phyloP scores from a whole-genome alignment of 495 filamentous ascomycete genomes.

The Aspergillus steynii region DNA sequence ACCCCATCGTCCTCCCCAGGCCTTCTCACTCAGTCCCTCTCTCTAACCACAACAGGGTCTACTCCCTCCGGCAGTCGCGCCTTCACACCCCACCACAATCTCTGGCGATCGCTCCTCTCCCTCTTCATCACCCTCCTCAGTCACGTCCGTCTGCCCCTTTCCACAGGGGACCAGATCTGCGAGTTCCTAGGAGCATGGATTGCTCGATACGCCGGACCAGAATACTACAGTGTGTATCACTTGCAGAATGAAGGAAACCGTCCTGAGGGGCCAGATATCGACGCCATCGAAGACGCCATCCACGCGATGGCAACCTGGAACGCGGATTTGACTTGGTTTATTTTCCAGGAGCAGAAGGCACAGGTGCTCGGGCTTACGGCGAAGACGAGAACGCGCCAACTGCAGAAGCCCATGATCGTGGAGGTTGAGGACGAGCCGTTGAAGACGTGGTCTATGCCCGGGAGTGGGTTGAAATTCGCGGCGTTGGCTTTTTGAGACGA shows the following conservation, averaged over 20 bases:
- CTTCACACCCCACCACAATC: constrained; percentile 42
- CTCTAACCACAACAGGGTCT: constrained; percentile 19
- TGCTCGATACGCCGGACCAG: constrained; percentile 35
- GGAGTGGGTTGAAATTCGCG: constrained; percentile 29
- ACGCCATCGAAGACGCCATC: constrained; percentile 34
- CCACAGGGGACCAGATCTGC: constrained; percentile 41
- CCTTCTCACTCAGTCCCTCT: constrained; percentile 23
- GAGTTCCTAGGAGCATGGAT: constrained; percentile 43
- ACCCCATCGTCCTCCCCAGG: background rate
- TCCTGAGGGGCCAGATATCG: constrained; percentile 15
- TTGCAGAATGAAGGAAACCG: background rate
- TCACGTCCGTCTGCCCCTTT: constrained; percentile 39
- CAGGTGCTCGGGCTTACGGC: constrained; percentile 2
- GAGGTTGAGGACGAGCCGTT: constrained; percentile 13
- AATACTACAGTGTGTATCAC: constrained; percentile 30
- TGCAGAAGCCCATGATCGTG: constrained; percentile 4
- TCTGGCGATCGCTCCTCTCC: constrained; percentile 39
- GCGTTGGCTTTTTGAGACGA: constrained; percentile 30
- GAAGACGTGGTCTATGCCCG: constrained; percentile 22
- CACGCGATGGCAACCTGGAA: constrained; percentile 48
- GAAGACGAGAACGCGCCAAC: constrained; percentile 3
- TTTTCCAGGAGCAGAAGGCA: constrained; percentile 31
- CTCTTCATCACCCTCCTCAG: constrained; percentile 42
- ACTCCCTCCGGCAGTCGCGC: constrained; percentile 23
- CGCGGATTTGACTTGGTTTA: constrained; percentile 47